These are phyloP conservation scores for Fusarium bulbicola DNA, from an alignment of 2,329 filamentous ascomycete genomes.

Conservation along the genomic window DNA sequence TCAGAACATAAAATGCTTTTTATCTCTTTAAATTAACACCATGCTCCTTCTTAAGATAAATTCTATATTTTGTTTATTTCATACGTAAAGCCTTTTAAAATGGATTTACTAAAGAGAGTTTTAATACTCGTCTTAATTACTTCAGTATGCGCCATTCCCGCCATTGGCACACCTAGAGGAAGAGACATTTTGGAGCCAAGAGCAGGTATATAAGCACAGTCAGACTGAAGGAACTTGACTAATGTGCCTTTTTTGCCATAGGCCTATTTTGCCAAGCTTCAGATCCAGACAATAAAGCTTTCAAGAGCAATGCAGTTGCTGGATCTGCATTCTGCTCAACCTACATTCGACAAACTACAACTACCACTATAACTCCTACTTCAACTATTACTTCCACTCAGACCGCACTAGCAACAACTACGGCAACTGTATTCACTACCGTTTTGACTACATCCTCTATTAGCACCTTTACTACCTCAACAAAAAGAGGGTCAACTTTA, in stretches of 20 bases:
- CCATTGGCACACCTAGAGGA: not conserved
- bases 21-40: not conserved
- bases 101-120: not conserved
- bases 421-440: not conserved
- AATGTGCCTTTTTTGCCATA: fast-evolving
- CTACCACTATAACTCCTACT: not conserved
- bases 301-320: not conserved
- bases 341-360: not conserved
- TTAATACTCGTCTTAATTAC: not conserved
- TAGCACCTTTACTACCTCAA: not conserved
- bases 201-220: not conserved
- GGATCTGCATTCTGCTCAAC: not conserved
- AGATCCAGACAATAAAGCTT: not conserved
- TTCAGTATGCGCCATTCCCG: not conserved
- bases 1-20: not conserved
- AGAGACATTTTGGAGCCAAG: not conserved
- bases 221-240: not conserved
- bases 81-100: not conserved
- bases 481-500: not conserved
- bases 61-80: too few species aligned
- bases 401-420: not conserved
- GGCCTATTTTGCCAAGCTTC: not conserved
- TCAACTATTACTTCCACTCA: not conserved
- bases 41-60: too few species aligned
- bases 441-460: not conserved